Conservation (phyloP, 495 filamentous ascomycete species). For the Bacidia gigantensis region DNA sequence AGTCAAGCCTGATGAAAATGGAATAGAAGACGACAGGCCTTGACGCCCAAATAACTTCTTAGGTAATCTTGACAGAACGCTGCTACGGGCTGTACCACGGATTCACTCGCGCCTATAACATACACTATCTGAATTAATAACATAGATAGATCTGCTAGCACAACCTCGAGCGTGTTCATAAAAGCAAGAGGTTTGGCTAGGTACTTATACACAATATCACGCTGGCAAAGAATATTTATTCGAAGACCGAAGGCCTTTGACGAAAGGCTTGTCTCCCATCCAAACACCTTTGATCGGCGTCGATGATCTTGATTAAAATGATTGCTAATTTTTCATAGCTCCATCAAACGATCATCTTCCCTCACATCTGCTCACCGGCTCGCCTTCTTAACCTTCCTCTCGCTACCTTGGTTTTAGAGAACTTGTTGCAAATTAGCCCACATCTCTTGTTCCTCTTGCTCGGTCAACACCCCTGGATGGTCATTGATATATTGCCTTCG, state of each 20-base stretch:
- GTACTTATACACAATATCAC: too few relatives aligned
- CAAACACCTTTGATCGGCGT: background rate
- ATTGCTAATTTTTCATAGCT: background rate
- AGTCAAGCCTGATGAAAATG: too few relatives aligned
- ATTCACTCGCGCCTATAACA: too few relatives aligned
- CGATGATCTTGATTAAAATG: background rate
- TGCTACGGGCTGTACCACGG: too few relatives aligned
- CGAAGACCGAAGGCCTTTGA: background rate
- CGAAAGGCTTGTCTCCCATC: background rate
- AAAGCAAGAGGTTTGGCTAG: too few relatives aligned
- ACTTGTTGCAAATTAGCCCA: constrained; percentile 15
- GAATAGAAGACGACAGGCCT: too few relatives aligned
- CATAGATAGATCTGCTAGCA: too few relatives aligned
- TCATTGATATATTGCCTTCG: constrained; percentile 15
- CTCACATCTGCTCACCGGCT: constrained; percentile 18
- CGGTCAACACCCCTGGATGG: constrained; percentile 15
- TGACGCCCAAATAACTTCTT: too few relatives aligned
- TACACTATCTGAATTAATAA: too few relatives aligned
- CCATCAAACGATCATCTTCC: background rate
- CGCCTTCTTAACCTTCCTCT: constrained; percentile 16
- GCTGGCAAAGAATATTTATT: background rate
- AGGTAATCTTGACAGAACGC: too few relatives aligned
- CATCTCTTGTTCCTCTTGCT: constrained; percentile 17
- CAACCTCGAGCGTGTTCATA: too few relatives aligned
- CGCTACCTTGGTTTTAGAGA: constrained; percentile 5